Evolutionary conservation across 2,329 filamentous ascomycete genomes (phyloP), one percentile per base, ranked within the genome.

Genomic region (Periconia sp.): DNA sequence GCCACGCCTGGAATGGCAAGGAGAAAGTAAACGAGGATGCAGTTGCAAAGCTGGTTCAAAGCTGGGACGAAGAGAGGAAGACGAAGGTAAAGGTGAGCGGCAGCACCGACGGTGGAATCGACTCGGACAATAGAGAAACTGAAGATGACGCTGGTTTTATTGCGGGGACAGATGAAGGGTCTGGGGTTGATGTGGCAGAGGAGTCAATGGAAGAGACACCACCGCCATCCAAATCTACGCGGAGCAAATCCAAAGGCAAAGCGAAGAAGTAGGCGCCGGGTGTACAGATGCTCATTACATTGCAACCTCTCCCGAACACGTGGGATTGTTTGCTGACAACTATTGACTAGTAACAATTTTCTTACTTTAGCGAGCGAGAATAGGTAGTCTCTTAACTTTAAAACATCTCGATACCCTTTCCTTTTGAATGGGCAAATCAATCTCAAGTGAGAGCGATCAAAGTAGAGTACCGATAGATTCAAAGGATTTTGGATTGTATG

Each of bases 1-100:
- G 94, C 63, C 85, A 86, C 8, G 78, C 83, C 2, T 80, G 81
- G 73, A 99, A 99, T 65, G 92, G 92, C 0, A 83, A 88, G 59
- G 83, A 90, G 57, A 88, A 92, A 66, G 82, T 84, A 7, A 83
- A 83, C 54, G 83, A 86, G 62, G 86, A 92, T 37, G 77, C 92
- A 34, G 81, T 62, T 9, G 52, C 52, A 1, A 45, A 43, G 9
- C 39, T 69, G 15, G 64, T 67, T 0, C 50, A 65, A 33, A 52
- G 45, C 9, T 69, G 63, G 65, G 66, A 66, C 35, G 57, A 82
- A 30, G 83, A 87, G 59, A 82, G 90, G 16, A 70, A 73, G 40
- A 56, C 53, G 1, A 56, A 50, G 21, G 52, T 48, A 8, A 47
- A 54, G 15, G 30, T 36, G 15, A 39, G 40, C 17, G 40, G 12